Evolutionary conservation across 2,329 filamentous ascomycete genomes (phyloP), one percentile per base, ranked within the genome.

Genomic region (Colletotrichum sp.): DNA sequence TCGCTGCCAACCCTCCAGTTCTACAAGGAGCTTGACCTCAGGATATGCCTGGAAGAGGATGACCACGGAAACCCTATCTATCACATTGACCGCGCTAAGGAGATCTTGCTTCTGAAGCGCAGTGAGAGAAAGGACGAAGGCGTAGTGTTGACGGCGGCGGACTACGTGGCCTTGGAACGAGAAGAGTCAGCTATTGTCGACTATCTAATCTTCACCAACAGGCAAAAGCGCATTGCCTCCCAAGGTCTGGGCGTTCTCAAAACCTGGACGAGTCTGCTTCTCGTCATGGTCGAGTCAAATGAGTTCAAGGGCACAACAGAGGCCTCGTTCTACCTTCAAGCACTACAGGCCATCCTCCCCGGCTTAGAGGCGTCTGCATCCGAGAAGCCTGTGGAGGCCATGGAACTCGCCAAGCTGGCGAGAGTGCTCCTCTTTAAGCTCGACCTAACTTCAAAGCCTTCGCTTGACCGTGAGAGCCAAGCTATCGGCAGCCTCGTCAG

Each of bases 331-430:
- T 93, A 98, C 71, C 86, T 99, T 13, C 95, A 98, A 82, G 93
- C 95, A 0, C 88, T 99, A 7, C 96, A 99, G 82, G 91, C 96
- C 16, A 94, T 98, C 65, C 89, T 98, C 8, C 96, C 97, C 0
- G 98, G 95, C 78, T 90, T 99, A 15, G 96, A 99, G 82, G 90
- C 90, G 21, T 94, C 94, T 66, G 92, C 95, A 72, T 89, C 91
- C 7, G 92, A 94, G 12, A 92, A 94, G 72, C 88, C 93, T 2
- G 88, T 89, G 16, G 93, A 96, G 71, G 94, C 95, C 5, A 87
- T 93, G 30, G 93, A 98, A 81, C 89, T 98, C 28, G 94, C 95
- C 18, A 92, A 92, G 78, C 88, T 98, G n/a, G 92, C 93, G 13
- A 93, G 93, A 81, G 89, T 93, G 24, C 87, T 97, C 3, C 88